phyloP scores from a whole-genome alignment of 352 stramenopile genomes.

The Pythium rishiriense region DNA sequence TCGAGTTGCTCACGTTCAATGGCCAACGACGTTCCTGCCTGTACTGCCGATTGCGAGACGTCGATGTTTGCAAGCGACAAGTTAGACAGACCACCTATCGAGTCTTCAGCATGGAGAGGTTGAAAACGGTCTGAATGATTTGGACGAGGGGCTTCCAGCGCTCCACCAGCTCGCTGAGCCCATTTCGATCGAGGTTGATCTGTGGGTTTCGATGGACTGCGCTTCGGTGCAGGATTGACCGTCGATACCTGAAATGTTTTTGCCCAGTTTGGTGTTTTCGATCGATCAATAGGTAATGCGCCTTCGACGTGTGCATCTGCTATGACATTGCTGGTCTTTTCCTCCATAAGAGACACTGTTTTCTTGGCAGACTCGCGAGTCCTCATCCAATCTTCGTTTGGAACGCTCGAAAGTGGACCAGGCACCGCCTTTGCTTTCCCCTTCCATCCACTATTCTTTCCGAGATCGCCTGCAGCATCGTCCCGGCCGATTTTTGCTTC shows the following conservation, averaged over 20 bases:
- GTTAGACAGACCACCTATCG: background rate
- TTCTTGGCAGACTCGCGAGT: constrained; percentile 58
- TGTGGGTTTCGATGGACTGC: constrained; percentile 19
- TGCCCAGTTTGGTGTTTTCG: constrained; percentile 64
- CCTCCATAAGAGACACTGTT: constrained; percentile 35
- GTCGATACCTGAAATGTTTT: constrained; percentile 32
- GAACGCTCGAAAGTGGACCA: constrained; percentile 51
- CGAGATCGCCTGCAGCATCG: background rate
- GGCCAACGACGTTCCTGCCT: constrained; percentile 44
- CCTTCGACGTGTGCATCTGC: background rate
- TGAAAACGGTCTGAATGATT: background rate
- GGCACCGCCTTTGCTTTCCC: constrained; percentile 43
- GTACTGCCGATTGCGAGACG: constrained; percentile 36
- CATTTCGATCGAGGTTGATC: constrained; percentile 17
- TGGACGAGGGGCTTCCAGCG: background rate
- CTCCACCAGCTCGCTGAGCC: constrained; percentile 8
- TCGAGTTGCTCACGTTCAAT: constrained; percentile 71
- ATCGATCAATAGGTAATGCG: constrained; percentile 44
- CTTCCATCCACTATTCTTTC: constrained; percentile 40
- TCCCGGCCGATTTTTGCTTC: constrained; percentile 6
- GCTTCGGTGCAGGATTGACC: constrained; percentile 8
- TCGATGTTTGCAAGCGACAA: constrained; percentile 28
- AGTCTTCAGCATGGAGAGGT: background rate
- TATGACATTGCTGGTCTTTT: background rate
- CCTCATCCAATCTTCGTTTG: constrained; percentile 76